Base-by-base conservation (phyloP, 352 stramenopile species). In the Blastocystis sp. region DNA sequence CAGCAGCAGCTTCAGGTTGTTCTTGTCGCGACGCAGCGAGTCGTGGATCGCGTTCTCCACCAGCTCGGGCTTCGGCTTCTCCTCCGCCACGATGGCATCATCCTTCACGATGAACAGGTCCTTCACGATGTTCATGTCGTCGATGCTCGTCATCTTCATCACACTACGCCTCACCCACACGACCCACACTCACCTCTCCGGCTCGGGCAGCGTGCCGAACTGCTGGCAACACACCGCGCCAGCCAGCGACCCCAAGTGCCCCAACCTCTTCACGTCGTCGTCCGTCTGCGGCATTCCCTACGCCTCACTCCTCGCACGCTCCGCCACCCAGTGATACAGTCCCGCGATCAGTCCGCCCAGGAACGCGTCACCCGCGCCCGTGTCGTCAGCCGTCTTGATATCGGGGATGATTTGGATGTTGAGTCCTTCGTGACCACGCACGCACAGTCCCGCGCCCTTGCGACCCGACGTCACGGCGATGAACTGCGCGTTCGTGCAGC, bases 331-430 rank as follows among this genome's bases (percentile, higher is more conserved):
- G 31, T 85, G 74, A 29, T 85, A 81, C 31, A 90, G 45, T 62
- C 79, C 74, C n/a, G 89, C 89, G 60, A 91, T 88, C 2, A 91
- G 37, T 33, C 79, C 89, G 29, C 89, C 89, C 29, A 91, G 67
- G 62, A 90, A 90, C 13, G 89, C 89, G 59, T 91, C 89, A 9
- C 89, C 89, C 16, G 89, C 89, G 13, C 89, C 89, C 6, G 89
- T 91, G 21, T 85, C 80, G 63, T 91, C 89, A 2, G 88, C 70
- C 4, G 62, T 74, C 12, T 50, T 66, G 80, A 91, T 90, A 26
- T 88, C 89, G 24, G 85, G 70, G 50, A 91, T 81, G 39, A 82
- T 88, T 24, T 50, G 79, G 29, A 91, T 74, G 62, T 59, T 66
- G 63, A 76, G 33, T 19, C 62, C 80, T 12, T 90, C 70, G 62